These are phyloP conservation scores for Edaphochlamys debaryana DNA, from an alignment of 139 green algal species.

Conservation along the genomic window DNA sequence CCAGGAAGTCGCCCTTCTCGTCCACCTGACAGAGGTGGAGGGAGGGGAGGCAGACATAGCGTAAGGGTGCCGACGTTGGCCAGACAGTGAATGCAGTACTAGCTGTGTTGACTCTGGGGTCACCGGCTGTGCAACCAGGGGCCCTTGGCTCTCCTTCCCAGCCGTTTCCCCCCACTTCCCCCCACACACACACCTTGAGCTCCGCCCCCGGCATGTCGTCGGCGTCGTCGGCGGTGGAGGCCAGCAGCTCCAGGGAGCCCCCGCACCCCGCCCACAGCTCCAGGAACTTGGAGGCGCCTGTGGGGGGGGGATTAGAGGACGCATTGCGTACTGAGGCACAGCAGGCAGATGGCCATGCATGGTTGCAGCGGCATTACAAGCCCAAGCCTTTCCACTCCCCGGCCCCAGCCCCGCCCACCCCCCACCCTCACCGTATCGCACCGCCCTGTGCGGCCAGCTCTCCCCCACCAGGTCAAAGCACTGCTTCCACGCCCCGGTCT, in stretches of 20 bases:
- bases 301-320: background rate
- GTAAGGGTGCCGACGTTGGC: too few species aligned
- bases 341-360: background rate
- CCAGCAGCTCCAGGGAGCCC: conserved; percentile 6
- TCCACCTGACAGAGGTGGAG: background rate
- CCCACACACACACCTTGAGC: conserved; percentile 4
- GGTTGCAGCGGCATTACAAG: background rate
- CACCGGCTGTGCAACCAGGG: too few species aligned
- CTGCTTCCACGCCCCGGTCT: background rate
- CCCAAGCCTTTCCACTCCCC: background rate
- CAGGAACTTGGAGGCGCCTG: conserved; percentile 23
- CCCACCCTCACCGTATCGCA: conserved; percentile 41
- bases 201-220: conserved; percentile 47
- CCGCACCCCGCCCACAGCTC: conserved; percentile 12
- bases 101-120: too few species aligned
- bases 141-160: too few species aligned
- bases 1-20: conserved; percentile 43
- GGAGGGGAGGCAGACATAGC: background rate
- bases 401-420: too few species aligned
- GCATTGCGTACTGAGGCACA: background rate
- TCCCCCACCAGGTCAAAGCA: conserved; percentile 40
- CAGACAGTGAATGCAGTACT: too few species aligned
- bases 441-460: conserved; percentile 43
- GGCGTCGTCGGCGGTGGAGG: conserved; percentile 31
- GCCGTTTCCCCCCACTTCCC: too few species aligned